Base-by-base conservation (phyloP, 2,329 filamentous ascomycete genomes). In the Dendryphion nanum region DNA sequence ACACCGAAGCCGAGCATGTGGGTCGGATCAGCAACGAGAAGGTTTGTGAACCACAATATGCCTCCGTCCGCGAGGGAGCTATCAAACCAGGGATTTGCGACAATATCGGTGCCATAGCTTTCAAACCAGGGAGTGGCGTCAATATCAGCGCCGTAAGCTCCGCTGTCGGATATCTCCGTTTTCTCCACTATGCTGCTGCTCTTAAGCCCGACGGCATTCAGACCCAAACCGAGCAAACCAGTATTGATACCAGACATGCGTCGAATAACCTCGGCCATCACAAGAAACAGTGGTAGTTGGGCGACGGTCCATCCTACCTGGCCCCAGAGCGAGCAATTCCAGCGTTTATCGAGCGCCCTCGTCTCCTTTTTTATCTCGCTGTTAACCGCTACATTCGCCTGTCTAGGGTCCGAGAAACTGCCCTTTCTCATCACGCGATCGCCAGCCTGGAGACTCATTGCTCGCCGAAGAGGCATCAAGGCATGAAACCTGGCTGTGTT, bases 11-110 rank as follows among this genome's bases (percentile, higher is more conserved):
- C 76, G 2, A 82, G 64, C 2, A 68, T 47, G 2, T 72, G 61
- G 3, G 69, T 70, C 0, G 77, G 69, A 48, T 83, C 80, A 6
- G 75, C 63, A 0, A 68, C 51, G 4, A 77, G 62, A 12, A 84
- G 69, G 53, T 83, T 70, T 1, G 73, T 69, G 39, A 82, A 81
- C 79, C 79, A 84, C 2, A 80, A 64, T 3, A 74, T 69, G n/a
- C 79, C 79, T 61, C 81, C 79, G 6, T 57, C 69, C 4, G 72
- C 69, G 13, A 83, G 61, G 4, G 71, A 69, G 3, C 72, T 70
- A 46, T 80, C 75, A 20, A 73, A 58, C 51, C 58, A 64, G 5
- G 40, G 38, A 31, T 45, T 57, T 13, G 12, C n/a, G 5, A 21
- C 17, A 6, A 30, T 14, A 15, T 30, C 34, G 10, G 18, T 23